These are phyloP conservation scores for Ustilago bromivora DNA, from an alignment of 1,284 basidiomycete genomes.

Conservation along the genomic window DNA sequence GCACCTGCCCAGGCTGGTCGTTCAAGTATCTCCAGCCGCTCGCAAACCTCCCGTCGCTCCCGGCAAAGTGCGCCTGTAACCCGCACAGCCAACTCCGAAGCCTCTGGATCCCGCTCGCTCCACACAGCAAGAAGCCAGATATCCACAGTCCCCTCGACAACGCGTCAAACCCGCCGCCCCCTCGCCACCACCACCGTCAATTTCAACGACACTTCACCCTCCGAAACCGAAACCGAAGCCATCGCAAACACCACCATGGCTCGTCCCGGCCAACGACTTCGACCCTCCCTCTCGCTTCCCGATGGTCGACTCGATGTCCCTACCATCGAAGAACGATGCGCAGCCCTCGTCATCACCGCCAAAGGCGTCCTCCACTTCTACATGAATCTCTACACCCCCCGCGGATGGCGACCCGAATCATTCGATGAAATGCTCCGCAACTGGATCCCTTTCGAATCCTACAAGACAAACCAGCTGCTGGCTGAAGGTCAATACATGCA, in stretches of 20 bases:
- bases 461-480: conserved; percentile 58
- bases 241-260: conserved; percentile 32
- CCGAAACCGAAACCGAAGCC: conserved; percentile 4
- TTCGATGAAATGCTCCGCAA: conserved; percentile 52
- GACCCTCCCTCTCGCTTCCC: conserved; percentile 32
- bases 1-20: conserved; percentile 5
- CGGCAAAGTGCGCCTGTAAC: conserved; percentile 27
- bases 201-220: conserved; percentile 8
- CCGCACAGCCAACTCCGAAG: conserved; percentile 14
- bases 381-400: conserved; percentile 35
- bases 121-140: conserved; percentile 24
- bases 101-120: conserved; percentile 19
- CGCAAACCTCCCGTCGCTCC: conserved; percentile 7
- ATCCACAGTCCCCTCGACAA: conserved; percentile 1
- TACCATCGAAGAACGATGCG: conserved; percentile 51
- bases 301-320: conserved; percentile 50
- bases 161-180: conserved; percentile 13
- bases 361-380: conserved; percentile 56
- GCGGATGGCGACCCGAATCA: conserved; percentile 40
- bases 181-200: neutral
- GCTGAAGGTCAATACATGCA: conserved; percentile 50
- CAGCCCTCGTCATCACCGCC: conserved; percentile 45
- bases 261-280: conserved; percentile 42
- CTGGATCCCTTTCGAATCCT: conserved; percentile 55
- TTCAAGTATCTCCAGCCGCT: conserved; percentile 1